Base-by-base conservation (phyloP, 2,329 filamentous ascomycete species). In the Ascomycota sp. region DNA sequence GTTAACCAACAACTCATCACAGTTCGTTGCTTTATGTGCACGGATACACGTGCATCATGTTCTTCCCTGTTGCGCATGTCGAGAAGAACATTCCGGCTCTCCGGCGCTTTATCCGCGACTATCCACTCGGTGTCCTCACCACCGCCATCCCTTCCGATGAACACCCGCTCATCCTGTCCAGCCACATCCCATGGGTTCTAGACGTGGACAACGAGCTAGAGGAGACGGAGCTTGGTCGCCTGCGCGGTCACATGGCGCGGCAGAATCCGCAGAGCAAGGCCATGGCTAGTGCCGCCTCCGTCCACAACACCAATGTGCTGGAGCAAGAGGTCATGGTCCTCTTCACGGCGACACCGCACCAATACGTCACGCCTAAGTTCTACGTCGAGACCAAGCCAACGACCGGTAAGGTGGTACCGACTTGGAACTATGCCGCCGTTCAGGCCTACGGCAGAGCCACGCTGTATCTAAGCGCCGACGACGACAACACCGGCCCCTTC, bases 291-390 rank as follows among this genome's bases (percentile, higher is more conserved):
- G 45, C 52, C 0, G 39, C 56, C 20, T 32, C 30, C 9, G 4
- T 23, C 27, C 7, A 17, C 21, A 26, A 19, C 7, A 25, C 17
- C 36, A 41, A 43, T 24, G 32, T 47, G 20, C 46, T 61, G 13
- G 46, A 57, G 31, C 45, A 68, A 22, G 70, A 76, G 33, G 68
- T 77, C 2, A 45, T 72, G 20, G 52, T 78, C 3, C 51, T 76
- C 11, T 78, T 79, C 55, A 75, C 58, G 27, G 57, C 56, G 0
- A 53, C 61, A 0, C 44, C 55, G 1, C 62, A 76, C 23, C 67
- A 73, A 47, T 78, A 78, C 38, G 62, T 78, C 5, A 75, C 73
- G 0, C 69, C 73, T 1, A 71, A 74, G 35, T 77, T 76, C 48
- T 78, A 77, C 51, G 56, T 51, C 8, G 59, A 69, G 37, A 76